Percentiles rank a stretch among this genome's conserved stretches.
Evolutionary conservation across 106 monocot species (phyloP).

Genomic region (Acanthochlamys bracteata): DNA sequence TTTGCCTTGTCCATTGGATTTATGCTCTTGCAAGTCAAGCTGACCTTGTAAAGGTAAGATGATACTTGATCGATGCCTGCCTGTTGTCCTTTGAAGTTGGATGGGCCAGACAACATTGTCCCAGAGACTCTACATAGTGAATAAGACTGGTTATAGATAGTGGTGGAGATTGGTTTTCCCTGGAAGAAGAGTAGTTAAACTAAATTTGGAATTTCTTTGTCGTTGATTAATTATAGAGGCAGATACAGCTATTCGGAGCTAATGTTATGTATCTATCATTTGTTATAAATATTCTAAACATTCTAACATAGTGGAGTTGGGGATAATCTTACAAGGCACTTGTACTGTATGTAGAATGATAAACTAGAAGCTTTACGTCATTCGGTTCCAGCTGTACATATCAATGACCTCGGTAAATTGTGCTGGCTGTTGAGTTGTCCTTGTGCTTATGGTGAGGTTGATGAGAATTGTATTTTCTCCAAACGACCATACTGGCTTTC

Average conservation of each 20-base stretch:
- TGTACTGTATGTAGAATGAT: background rate
- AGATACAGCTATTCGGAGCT: background rate
- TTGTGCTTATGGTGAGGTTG: no score
- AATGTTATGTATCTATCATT: slow-evolving; percentile 7
- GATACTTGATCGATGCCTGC: background rate
- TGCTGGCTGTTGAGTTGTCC: no score
- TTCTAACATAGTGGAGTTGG: slow-evolving; percentile 6
- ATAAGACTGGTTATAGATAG: slow-evolving; percentile 15
- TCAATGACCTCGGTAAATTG: no score
- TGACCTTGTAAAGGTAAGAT: no score
- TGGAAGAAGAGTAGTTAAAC: background rate
- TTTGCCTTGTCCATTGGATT: background rate
- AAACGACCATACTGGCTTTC: no score
- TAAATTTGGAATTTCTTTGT: background rate
- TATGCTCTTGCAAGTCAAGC: background rate
- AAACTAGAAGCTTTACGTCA: background rate
- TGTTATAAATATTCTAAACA: slow-evolving; percentile 6
- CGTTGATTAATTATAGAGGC: slow-evolving; percentile 6
- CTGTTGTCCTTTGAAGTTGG: background rate
- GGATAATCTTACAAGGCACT: background rate
- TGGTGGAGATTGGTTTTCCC: slow-evolving; percentile 4
- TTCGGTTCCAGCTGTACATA: no score
- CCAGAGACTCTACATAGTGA: background rate
- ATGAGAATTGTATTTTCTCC: no score
- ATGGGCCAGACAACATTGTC: background rate